Percentiles rank a stretch among this genome's conserved stretches.
Evolutionary conservation across 768 basidiomycete species (phyloP).

Genomic region (Amanita pallidorosea): DNA sequence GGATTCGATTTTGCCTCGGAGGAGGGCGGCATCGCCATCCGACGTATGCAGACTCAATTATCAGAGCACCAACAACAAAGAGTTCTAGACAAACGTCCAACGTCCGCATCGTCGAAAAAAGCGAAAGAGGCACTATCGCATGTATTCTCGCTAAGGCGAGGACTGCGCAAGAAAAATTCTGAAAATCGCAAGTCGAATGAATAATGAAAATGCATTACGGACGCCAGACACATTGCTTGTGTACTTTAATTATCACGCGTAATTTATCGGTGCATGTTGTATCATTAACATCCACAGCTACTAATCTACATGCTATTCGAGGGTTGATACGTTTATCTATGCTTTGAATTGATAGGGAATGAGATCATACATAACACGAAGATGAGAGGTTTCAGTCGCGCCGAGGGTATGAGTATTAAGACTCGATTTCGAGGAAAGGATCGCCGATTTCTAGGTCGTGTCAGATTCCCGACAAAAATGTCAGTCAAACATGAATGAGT

Average conservation of each 20-base stretch:
- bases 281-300: slow-evolving; percentile 2
- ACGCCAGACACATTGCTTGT: background rate
- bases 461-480: background rate
- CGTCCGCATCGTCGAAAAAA: slow-evolving; percentile 13
- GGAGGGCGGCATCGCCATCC: slow-evolving; percentile 79
- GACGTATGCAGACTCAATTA: slow-evolving; percentile 52
- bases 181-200: background rate
- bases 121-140: slow-evolving; percentile 26
- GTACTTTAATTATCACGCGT: background rate
- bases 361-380: background rate
- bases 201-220: background rate
- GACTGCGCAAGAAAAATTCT: slow-evolving; percentile 13
- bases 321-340: background rate
- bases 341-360: background rate
- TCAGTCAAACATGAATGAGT: slow-evolving; percentile 2
- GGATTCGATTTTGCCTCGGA: slow-evolving; percentile 87
- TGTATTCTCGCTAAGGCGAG: slow-evolving; percentile 24
- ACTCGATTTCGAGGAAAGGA: slow-evolving; percentile 33
- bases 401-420: too few species aligned
- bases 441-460: slow-evolving; percentile 38
- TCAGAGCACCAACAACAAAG: slow-evolving; percentile 2
- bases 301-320: background rate
- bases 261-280: slow-evolving; percentile 1
- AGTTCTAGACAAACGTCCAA: background rate
- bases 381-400: background rate